A percentile compares a stretch with the other conserved stretches of the same genome.
These are phyloP conservation scores for Pichia deserticola DNA, from an alignment of 805 yeast species.

Conservation along the genomic window DNA sequence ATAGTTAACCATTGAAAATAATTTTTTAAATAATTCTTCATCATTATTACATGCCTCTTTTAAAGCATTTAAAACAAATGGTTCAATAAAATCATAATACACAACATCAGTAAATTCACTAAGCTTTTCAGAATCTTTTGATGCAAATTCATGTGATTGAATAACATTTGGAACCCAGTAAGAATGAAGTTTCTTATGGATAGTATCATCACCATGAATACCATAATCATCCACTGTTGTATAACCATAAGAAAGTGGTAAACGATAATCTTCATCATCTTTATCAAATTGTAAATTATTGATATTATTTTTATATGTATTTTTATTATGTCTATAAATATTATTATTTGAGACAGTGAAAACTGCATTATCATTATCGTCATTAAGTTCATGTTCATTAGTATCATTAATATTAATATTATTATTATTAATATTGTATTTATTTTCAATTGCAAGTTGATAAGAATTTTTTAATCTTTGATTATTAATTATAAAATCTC, in stretches of 20 bases:
- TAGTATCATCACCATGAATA: slow-evolving; percentile 76
- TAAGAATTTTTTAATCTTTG: slow-evolving; percentile 18
- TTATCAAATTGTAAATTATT: not conserved
- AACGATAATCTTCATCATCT: not conserved
- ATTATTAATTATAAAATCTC: slow-evolving; percentile 31
- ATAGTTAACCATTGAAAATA: slow-evolving; percentile 10
- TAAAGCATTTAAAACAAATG: slow-evolving; percentile 21
- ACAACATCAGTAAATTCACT: slow-evolving; percentile 52
- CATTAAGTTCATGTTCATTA: not conserved
- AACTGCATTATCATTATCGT: not conserved
- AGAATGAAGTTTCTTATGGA: slow-evolving; percentile 51
- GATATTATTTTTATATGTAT: no score
- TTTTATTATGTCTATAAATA: no score
- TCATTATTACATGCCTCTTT: slow-evolving; percentile 15
- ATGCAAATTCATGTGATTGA: slow-evolving; percentile 36
- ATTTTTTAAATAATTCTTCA: slow-evolving; percentile 9
- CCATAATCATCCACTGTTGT: slow-evolving; percentile 83
- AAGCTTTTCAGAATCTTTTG: slow-evolving; percentile 12
- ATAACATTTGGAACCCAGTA: slow-evolving; percentile 77
- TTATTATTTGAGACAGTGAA: not conserved
- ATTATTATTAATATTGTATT: not conserved
- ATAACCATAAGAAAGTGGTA: slow-evolving; percentile 51
- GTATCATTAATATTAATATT: not conserved
- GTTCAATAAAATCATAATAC: slow-evolving; percentile 67
- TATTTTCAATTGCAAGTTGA: slow-evolving; percentile 18